phyloP scores from a whole-genome alignment of 495 filamentous ascomycete genomes.

The Penicillium canescens region DNA sequence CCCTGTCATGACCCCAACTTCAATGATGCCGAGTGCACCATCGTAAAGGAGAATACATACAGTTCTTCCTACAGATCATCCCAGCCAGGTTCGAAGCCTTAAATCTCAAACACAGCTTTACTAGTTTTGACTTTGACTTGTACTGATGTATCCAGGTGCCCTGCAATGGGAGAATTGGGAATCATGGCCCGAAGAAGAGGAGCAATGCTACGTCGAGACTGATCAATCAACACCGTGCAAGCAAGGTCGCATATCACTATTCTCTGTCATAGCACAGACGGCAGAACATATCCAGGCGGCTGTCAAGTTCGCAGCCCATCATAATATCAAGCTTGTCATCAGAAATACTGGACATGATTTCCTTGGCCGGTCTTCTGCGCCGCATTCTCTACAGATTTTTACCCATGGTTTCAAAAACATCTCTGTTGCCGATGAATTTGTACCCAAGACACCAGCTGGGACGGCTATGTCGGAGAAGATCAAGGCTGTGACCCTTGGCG shows the following conservation, averaged over 20 bases:
- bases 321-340: constrained; percentile 50
- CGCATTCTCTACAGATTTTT: constrained; percentile 53
- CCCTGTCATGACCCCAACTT: constrained; percentile 41
- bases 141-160: constrained; percentile 26
- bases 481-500: constrained; percentile 49
- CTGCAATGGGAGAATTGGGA: constrained; percentile 45
- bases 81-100: constrained; percentile 18
- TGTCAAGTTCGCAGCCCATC: constrained; percentile 20
- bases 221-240: constrained; percentile 20
- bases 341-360: constrained; percentile 61
- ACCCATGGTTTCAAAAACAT: constrained; percentile 51
- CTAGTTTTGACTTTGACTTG: too few relatives aligned
- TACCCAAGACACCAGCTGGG: constrained; percentile 8
- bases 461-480: constrained; percentile 8
- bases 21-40: constrained; percentile 25
- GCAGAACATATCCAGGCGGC: constrained; percentile 37
- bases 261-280: constrained; percentile 35
- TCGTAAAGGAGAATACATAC: constrained; percentile 19
- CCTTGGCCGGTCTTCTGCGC: constrained; percentile 52
- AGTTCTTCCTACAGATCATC: constrained; percentile 25
- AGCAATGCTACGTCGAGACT: constrained; percentile 55
- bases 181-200: constrained; percentile 53
- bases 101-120: too few relatives aligned
- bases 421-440: constrained; percentile 19
- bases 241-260: constrained; percentile 35